Evolutionary conservation across 768 basidiomycete species (phyloP).

Genomic region (Imleria badia): DNA sequence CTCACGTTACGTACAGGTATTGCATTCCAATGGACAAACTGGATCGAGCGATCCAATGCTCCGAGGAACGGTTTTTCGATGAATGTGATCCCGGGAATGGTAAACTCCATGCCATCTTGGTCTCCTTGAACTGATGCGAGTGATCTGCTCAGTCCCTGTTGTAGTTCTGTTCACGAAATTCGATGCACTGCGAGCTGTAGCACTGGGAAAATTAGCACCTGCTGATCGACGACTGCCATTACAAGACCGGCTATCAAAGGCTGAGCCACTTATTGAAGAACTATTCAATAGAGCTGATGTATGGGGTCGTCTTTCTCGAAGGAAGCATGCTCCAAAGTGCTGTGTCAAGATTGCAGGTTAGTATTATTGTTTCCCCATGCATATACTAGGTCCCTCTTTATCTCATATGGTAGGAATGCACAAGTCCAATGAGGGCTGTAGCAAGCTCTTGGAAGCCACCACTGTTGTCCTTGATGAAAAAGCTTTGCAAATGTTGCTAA

Average conservation of each 20-base stretch:
- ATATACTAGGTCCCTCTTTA: too few relatives aligned
- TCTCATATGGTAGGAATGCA: background rate
- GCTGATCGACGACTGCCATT: background rate
- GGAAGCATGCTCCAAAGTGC: too few relatives aligned
- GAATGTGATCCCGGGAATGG: background rate
- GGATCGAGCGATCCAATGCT: background rate
- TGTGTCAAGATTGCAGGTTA: too few relatives aligned
- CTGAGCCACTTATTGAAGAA: background rate
- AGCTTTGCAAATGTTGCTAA: background rate
- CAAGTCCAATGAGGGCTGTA: background rate
- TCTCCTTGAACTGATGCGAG: background rate
- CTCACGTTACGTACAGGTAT: background rate
- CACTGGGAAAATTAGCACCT: background rate
- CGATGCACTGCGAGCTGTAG: background rate
- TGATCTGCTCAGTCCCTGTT: background rate
- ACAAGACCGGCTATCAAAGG: background rate
- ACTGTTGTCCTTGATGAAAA: background rate
- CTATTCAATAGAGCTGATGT: too few relatives aligned
- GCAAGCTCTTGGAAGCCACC: background rate
- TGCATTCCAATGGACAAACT: background rate
- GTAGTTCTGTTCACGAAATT: slow-evolving; percentile 5
- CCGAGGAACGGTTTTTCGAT: background rate
- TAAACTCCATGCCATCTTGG: background rate
- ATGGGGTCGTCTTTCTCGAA: too few relatives aligned
- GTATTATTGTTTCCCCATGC: too few relatives aligned